These are phyloP conservation scores for Aspergillus texensis DNA, from an alignment of 2,329 filamentous ascomycete species.

Conservation along the genomic window DNA sequence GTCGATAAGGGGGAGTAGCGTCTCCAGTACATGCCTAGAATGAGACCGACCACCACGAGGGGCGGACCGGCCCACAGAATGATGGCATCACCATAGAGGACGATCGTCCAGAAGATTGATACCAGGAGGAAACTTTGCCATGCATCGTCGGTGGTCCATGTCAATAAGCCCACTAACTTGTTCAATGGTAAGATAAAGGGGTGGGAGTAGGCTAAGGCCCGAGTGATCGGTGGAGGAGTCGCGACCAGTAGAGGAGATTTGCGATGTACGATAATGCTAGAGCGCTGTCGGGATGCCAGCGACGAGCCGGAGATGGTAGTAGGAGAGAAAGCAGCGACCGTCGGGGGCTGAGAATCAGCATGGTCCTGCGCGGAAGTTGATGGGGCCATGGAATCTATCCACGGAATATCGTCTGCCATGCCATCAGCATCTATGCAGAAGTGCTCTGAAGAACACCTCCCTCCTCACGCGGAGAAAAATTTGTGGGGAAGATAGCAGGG, in stretches of 20 bases:
- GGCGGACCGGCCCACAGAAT: conserved; percentile 81
- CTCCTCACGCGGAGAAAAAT: conserved; percentile 5
- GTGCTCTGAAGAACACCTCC: neutral
- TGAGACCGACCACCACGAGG: conserved; percentile 75
- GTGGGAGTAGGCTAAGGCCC: conserved; percentile 92
- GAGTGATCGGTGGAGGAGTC: conserved; percentile 91
- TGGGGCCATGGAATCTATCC: conserved; percentile 57
- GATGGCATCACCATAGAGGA: conserved; percentile 84
- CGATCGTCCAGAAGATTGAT: conserved; percentile 79
- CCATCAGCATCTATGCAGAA: conserved; percentile 15
- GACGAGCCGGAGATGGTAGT: conserved; percentile 71
- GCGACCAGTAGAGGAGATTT: conserved; percentile 92
- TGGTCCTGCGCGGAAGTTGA: conserved; percentile 42
- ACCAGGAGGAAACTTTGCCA: conserved; percentile 97
- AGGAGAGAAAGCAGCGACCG: conserved; percentile 88
- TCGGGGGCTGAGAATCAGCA: conserved; percentile 61
- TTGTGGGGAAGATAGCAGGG: conserved; percentile 8
- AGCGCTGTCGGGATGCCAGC: conserved; percentile 73
- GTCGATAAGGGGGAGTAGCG: conserved; percentile 89
- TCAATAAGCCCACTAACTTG: conserved; percentile 78
- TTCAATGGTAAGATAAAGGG: conserved; percentile 91
- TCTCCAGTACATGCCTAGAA: conserved; percentile 88
- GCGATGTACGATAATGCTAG: conserved; percentile 92
- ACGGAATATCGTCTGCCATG: conserved; percentile 50
- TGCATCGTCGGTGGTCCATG: conserved; percentile 90